Evolutionary conservation across 1,284 basidiomycete genomes (phyloP).

Genomic region (Leccinum fallax): DNA sequence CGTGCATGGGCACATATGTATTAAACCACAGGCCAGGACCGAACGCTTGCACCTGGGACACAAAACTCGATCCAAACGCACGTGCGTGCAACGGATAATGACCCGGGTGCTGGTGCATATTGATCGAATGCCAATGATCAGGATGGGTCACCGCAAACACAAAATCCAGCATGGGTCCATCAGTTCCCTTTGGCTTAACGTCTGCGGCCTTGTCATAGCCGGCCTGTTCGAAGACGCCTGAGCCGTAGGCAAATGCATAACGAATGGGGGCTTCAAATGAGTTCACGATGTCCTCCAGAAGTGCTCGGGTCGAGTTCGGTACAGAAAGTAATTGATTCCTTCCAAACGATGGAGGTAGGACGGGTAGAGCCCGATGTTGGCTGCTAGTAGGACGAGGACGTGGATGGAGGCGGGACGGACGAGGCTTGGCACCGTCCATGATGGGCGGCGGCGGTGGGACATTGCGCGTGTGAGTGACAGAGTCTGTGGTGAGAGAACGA

Average conservation of each 20-base stretch:
- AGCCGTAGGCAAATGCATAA: conserved; percentile 95
- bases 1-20: conserved; percentile 82
- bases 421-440: conserved; percentile 23
- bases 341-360: conserved; percentile 74
- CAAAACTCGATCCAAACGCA: conserved; percentile 76
- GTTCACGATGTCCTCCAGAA: conserved; percentile 76
- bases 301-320: conserved; percentile 70
- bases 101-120: conserved; percentile 85
- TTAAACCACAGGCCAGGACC: conserved; percentile 97
- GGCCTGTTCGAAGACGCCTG: conserved; percentile 88
- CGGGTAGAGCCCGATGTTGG: conserved; percentile 47
- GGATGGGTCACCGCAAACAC: conserved; percentile 93
- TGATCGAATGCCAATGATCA: conserved; percentile 92
- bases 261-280: conserved; percentile 85
- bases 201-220: conserved; percentile 51
- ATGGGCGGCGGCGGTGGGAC: conserved; percentile 25
- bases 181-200: conserved; percentile 31
- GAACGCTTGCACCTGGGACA: conserved; percentile 76
- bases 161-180: conserved; percentile 89
- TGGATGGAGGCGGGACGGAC: conserved; percentile 38
- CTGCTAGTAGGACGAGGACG: conserved; percentile 53
- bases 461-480: conserved; percentile 23
- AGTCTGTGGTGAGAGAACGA: conserved; percentile 32
- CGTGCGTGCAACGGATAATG: conserved; percentile 91
- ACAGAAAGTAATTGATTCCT: conserved; percentile 80